Evolutionary conservation across 2,329 filamentous ascomycete genomes (phyloP).

Genomic region (Exophiala bonariae): DNA sequence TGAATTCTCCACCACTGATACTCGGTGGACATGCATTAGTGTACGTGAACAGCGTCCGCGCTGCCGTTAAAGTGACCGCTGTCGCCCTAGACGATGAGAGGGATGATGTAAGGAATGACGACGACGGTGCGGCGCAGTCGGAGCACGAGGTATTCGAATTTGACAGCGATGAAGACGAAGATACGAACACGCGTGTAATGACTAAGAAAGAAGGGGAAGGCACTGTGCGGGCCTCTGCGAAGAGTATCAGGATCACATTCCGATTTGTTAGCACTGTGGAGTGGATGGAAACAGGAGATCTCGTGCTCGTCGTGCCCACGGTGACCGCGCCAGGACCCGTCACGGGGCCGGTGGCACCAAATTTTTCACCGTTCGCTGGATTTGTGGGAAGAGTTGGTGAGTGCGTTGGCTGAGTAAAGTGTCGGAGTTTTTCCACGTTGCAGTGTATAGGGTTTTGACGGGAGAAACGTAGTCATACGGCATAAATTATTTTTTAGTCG

Average conservation of each 20-base stretch:
- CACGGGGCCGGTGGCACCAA: slow-evolving; percentile 47
- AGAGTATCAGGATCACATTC: slow-evolving; percentile 51
- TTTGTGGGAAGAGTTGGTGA: slow-evolving; percentile 55
- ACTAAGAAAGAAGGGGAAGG: slow-evolving; percentile 30
- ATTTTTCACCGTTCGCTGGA: slow-evolving; percentile 57
- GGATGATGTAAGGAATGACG: slow-evolving; percentile 30
- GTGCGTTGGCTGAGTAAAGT: slow-evolving; percentile 8
- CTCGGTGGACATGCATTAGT: slow-evolving; percentile 61
- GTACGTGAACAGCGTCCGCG: slow-evolving; percentile 84
- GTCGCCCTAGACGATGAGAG: slow-evolving; percentile 44
- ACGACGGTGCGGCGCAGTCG: slow-evolving; percentile 16
- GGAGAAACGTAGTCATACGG: too few species aligned
- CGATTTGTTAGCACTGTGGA: slow-evolving; percentile 59
- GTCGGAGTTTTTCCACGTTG: too few species aligned
- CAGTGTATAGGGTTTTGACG: too few species aligned
- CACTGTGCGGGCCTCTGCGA: slow-evolving; percentile 22
- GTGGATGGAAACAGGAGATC: slow-evolving; percentile 58
- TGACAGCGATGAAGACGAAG: slow-evolving; percentile 36
- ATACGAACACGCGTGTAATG: slow-evolving; percentile 28
- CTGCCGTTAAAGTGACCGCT: slow-evolving; percentile 71
- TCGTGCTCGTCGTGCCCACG: slow-evolving; percentile 61
- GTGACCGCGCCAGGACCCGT: slow-evolving; percentile 52
- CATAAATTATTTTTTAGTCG: too few species aligned
- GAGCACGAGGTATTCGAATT: slow-evolving; percentile 44
- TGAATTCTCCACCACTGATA: slow-evolving; percentile 55